Evolutionary conservation across 2,329 filamentous ascomycete species (phyloP), one percentile per base, ranked within the genome.

Genomic region (Stemphylium lycopersici): DNA sequence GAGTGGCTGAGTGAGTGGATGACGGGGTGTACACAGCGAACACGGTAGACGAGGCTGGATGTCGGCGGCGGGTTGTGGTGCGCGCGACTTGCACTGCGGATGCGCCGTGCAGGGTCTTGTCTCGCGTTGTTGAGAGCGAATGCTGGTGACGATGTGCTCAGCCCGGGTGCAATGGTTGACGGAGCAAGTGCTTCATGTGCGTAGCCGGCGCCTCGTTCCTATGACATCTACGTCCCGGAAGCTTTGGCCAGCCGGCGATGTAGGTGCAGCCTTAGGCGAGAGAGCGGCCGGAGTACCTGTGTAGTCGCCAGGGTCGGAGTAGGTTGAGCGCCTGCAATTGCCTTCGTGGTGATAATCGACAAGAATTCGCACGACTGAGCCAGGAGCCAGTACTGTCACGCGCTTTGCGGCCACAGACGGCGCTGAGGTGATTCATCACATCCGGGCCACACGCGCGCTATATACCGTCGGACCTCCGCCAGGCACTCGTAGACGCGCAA

Each of bases 401-500:
- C 46, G 47, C 48, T 48, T 29, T 48, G 22, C 37, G 34, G 44
- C 11, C 42, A 48, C 15, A 47, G 22, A 43, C 42, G 54, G 51
- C 48, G 51, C 4, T 34, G 47, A 48, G 44, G 55, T 61, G 49
- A 53, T 45, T 38, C 40, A 53, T 47, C 46, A 15, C 48, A 29
- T 53, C 33, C 44, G 50, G 55, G 50, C 54, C 29, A 52, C 36
- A 42, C 58, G 53, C 58, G 53, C 57, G 48, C 58, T 66, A 68
- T 63, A 65, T 61, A 58, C 45, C 40, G 44, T 48, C 50, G 37
- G 34, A 47, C 57, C 38, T 48, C 45, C 56, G 59, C 59, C 65
- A 72, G 68, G 70, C 68, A 71, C 51, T 66, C 64, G 47, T 56
- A 56, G 68, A 71, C 70, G 67, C 70, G 70, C 67, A 72, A 70